Percentiles rank a stretch among this genome's conserved stretches.
Evolutionary conservation across 108 stramenopile species (phyloP).

Genomic region (Skeletonema potamos): DNA sequence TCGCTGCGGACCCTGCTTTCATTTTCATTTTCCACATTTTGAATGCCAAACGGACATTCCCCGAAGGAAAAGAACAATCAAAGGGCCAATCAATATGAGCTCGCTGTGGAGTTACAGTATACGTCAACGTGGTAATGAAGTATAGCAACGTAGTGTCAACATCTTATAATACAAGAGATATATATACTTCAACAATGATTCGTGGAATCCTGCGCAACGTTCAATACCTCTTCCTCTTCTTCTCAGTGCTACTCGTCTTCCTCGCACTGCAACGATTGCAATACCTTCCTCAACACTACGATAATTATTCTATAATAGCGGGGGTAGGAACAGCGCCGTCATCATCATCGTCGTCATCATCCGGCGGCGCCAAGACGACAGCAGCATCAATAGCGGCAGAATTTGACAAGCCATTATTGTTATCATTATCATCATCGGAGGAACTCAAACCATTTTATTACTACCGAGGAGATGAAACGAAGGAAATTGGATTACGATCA

Average conservation of each 20-base stretch:
- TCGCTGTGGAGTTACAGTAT: too few relatives aligned
- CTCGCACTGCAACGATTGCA: slow-evolving; percentile 23
- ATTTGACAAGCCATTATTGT: not conserved
- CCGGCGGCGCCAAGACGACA: too few relatives aligned
- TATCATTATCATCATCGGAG: slow-evolving; percentile 14
- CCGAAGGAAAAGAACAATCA: too few relatives aligned
- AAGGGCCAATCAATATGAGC: too few relatives aligned
- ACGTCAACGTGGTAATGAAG: too few relatives aligned
- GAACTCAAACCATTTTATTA: not conserved
- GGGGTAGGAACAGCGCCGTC: not conserved
- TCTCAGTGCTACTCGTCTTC: slow-evolving; percentile 14
- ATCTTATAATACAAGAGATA: too few relatives aligned
- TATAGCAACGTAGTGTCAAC: too few relatives aligned
- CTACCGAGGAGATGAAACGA: slow-evolving; percentile 14
- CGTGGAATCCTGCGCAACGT: slow-evolving; percentile 34
- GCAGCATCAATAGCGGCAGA: not conserved
- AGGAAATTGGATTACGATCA: slow-evolving; percentile 23
- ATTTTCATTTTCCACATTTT: too few relatives aligned
- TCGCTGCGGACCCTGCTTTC: too few relatives aligned
- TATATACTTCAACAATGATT: not conserved
- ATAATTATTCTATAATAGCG: not conserved
- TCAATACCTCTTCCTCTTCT: slow-evolving; percentile 32
- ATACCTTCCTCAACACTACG: slow-evolving; percentile 4
- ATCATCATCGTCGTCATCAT: slow-evolving; percentile 1
- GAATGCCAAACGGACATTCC: too few relatives aligned